These are phyloP conservation scores for Colletotrichum eleusines DNA, from an alignment of 2,329 filamentous ascomycete species.

Conservation along the genomic window DNA sequence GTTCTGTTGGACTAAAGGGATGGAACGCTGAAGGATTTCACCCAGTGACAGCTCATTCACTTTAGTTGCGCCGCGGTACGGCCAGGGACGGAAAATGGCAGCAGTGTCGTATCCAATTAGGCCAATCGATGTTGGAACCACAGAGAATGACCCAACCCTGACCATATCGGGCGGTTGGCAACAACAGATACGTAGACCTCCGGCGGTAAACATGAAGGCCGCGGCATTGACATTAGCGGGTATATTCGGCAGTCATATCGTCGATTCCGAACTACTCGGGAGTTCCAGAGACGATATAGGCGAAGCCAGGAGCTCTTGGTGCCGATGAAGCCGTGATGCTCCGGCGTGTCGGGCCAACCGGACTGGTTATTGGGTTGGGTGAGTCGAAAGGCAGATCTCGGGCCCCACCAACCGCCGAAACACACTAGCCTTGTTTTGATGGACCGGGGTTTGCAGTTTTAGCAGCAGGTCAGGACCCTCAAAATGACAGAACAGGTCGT, in stretches of 20 bases:
- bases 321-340: conserved; percentile 43
- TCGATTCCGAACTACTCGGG: conserved; percentile 27
- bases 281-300: conserved; percentile 31
- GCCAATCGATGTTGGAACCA: conserved; percentile 24
- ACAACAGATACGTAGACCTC: neutral
- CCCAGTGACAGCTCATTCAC: conserved; percentile 16
- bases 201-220: conserved; percentile 25
- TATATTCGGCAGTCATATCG: conserved; percentile 33
- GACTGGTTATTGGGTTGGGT: conserved; percentile 36
- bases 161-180: conserved; percentile 16
- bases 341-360: conserved; percentile 33
- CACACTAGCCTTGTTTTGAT: conserved; percentile 40
- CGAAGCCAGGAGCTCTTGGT: conserved; percentile 39
- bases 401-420: conserved; percentile 34
- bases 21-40: neutral
- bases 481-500: conserved; percentile 19
- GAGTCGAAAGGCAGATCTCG: conserved; percentile 32
- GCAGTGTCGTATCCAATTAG: conserved; percentile 36
- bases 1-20: conserved; percentile 1
- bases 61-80: neutral
- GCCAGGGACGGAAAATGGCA: conserved; percentile 22
- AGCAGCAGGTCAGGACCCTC: conserved; percentile 31
- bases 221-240: conserved; percentile 32
- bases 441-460: conserved; percentile 27
- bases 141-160: conserved; percentile 30